Evolutionary conservation across 352 stramenopile species (phyloP).

Genomic region (Phytophthora constricta): DNA sequence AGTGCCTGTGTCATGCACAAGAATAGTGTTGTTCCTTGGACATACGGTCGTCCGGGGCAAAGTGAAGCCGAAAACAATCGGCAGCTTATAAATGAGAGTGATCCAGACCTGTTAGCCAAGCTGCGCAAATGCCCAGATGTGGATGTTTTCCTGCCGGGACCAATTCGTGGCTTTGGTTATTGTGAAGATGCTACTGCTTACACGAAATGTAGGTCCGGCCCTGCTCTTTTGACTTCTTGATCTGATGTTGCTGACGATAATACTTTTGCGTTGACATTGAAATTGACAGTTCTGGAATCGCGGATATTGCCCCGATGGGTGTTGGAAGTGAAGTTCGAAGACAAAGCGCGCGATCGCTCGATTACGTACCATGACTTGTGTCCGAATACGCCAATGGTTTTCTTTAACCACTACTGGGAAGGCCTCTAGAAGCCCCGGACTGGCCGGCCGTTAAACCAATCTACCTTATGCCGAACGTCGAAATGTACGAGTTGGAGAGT

Average conservation of each 20-base stretch:
- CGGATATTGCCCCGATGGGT: constrained; percentile 49
- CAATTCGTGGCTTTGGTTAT: constrained; percentile 53
- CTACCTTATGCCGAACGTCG: constrained; percentile 49
- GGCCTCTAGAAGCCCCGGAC: constrained; percentile 7
- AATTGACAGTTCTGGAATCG: constrained; percentile 34
- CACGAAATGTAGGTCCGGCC: constrained; percentile 55
- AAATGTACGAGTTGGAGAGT: constrained; percentile 53
- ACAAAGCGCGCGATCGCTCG: constrained; percentile 15
- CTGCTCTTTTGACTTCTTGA: no score
- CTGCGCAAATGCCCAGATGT: constrained; percentile 57
- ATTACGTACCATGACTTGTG: constrained; percentile 56
- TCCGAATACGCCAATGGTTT: constrained; percentile 39
- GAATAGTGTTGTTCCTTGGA: constrained; percentile 49
- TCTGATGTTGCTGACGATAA: no score
- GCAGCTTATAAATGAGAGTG: constrained; percentile 34
- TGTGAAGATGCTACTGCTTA: constrained; percentile 70
- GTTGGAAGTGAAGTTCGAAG: constrained; percentile 28
- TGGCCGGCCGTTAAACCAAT: constrained; percentile 41
- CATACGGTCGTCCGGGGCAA: constrained; percentile 45
- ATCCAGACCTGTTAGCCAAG: constrained; percentile 47
- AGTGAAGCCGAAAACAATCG: constrained; percentile 5
- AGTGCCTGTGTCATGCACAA: constrained; percentile 48
- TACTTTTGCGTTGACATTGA: background rate
- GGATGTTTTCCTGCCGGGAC: constrained; percentile 53
- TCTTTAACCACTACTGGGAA: constrained; percentile 59